These are phyloP conservation scores for Glonium stellatum DNA, from an alignment of 495 filamentous ascomycete species.

Conservation along the genomic window DNA sequence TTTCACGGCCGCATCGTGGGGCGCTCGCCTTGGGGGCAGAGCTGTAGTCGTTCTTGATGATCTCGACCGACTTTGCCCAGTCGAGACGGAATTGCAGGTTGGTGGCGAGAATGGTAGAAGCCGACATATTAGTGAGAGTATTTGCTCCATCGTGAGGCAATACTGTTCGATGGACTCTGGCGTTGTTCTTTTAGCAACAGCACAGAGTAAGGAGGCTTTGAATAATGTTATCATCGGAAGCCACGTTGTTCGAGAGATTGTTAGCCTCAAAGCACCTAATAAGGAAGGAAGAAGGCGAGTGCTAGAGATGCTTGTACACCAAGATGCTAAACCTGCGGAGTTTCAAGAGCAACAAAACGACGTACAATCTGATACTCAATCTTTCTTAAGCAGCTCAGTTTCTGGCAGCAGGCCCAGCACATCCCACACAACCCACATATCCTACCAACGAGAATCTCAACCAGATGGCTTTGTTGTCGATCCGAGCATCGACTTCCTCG, in stretches of 20 bases:
- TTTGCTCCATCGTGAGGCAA: conserved; percentile 75
- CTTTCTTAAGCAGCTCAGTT: conserved; percentile 34
- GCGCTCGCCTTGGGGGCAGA: conserved; percentile 71
- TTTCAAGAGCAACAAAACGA: conserved; percentile 38
- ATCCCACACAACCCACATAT: conserved; percentile 40
- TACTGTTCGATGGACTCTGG: conserved; percentile 69
- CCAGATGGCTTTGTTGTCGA: conserved; percentile 56
- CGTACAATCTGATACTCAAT: conserved; percentile 2
- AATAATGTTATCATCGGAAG: conserved; percentile 37
- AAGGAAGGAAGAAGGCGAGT: conserved; percentile 83
- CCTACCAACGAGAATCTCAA: background rate
- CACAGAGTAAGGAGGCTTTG: conserved; percentile 74
- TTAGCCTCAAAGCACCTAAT: conserved; percentile 79
- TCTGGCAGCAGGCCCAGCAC: conserved; percentile 43
- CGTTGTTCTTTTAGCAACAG: conserved; percentile 83
- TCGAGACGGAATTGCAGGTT: conserved; percentile 86
- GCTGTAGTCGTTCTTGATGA: conserved; percentile 85
- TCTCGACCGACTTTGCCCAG: conserved; percentile 82
- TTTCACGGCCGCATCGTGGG: conserved; percentile 87
- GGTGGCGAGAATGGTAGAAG: conserved; percentile 87
- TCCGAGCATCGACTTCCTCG: conserved; percentile 78
- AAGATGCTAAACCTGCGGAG: conserved; percentile 33
- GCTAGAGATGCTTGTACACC: conserved; percentile 59
- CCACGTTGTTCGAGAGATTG: conserved; percentile 39
- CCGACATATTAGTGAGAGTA: conserved; percentile 80